Evolutionary conservation across 192 early-diverging fungal genomes (phyloP).

Genomic region (Diversispora eburnea): DNA sequence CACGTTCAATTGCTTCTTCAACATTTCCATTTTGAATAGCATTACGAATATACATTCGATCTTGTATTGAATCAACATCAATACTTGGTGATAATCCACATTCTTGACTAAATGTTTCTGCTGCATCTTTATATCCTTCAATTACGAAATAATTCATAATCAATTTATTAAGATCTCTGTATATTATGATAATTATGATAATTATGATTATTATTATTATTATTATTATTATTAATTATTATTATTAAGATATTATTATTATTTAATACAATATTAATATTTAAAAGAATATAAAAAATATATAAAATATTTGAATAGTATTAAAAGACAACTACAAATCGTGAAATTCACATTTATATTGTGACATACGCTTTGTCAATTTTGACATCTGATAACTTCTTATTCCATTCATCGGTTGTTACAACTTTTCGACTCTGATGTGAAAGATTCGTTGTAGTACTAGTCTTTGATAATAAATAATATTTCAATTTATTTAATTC

Average conservation of each 20-base stretch:
- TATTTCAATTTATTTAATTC: too few species aligned
- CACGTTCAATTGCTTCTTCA: conserved; percentile 90
- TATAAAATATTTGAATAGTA: background rate
- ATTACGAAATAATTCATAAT: conserved; percentile 99
- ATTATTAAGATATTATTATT: too few species aligned
- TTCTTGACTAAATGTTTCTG: conserved; percentile 91
- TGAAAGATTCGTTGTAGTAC: too few species aligned
- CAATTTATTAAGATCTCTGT: conserved; percentile 91
- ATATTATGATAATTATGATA: background rate
- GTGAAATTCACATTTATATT: background rate
- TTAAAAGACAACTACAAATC: background rate
- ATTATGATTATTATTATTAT: too few species aligned
- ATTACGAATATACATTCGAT: conserved; percentile 91
- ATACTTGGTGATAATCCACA: conserved; percentile 74
- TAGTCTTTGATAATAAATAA: too few species aligned
- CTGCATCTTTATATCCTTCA: conserved; percentile 98
- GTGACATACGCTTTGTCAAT: conserved; percentile 23
- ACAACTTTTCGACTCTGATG: conserved; percentile 14
- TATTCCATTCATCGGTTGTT: conserved; percentile 23
- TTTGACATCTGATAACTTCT: conserved; percentile 27
- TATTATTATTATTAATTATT: too few species aligned
- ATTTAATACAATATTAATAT: too few species aligned
- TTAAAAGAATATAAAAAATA: background rate
- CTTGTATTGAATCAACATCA: conserved; percentile 87
- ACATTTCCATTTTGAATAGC: conserved; percentile 89